Evolutionary conservation across 2,329 filamentous ascomycete genomes (phyloP).

Genomic region (Trichoderma hamatum): DNA sequence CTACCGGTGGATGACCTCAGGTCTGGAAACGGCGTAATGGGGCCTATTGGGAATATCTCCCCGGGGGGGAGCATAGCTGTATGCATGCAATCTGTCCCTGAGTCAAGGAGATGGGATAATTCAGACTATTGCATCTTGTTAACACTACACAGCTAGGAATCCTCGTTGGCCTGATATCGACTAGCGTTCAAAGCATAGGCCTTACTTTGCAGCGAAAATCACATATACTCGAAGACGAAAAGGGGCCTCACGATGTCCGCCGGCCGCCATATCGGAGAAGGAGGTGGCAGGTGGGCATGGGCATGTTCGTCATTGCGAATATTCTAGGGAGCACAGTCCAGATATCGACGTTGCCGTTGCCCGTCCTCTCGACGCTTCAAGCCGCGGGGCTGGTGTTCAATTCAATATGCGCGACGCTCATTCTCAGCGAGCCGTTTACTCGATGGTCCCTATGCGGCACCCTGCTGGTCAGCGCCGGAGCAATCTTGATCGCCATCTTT

Average conservation of each 20-base stretch:
- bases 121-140: constrained; percentile 31
- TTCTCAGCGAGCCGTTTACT: constrained; percentile 92
- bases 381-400: constrained; percentile 98
- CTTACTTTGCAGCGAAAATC: constrained; percentile 97
- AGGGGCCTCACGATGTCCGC: constrained; percentile 74
- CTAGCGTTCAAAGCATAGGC: constrained; percentile 91
- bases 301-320: constrained; percentile 94
- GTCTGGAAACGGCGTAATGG: constrained; percentile 59
- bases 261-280: constrained; percentile 86
- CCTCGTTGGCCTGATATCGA: constrained; percentile 88
- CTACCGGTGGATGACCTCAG: constrained; percentile 52
- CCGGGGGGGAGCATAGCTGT: constrained; percentile 77
- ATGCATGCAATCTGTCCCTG: constrained; percentile 40
- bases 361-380: constrained; percentile 92
- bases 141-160: constrained; percentile 72
- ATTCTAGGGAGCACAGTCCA: constrained; percentile 94
- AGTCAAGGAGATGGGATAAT: background rate
- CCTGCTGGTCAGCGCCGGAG: constrained; percentile 81
- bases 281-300: constrained; percentile 96
- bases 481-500: constrained; percentile 90
- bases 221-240: constrained; percentile 96
- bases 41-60: constrained; percentile 73
- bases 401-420: constrained; percentile 92
- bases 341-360: constrained; percentile 92
- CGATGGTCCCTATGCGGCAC: constrained; percentile 91